Evolutionary conservation across 805 yeast genomes (phyloP).

Genomic region (Maudiozyma pseudohumilis): DNA sequence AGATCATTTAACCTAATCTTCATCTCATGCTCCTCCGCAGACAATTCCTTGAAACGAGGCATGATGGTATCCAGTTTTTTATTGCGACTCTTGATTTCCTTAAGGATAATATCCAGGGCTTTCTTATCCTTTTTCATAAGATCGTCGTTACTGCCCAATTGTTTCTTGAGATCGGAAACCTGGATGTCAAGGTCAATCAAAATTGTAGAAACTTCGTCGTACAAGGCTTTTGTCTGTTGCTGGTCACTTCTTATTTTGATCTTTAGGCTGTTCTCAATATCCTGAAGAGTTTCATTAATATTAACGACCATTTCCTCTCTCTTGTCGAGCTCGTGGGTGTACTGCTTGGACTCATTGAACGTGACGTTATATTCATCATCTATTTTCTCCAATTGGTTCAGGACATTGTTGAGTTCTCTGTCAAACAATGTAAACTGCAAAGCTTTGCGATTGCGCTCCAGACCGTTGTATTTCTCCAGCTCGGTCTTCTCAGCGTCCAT

Average conservation of each 20-base stretch:
- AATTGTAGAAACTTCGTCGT: constrained; percentile 38
- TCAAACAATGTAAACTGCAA: constrained; percentile 69
- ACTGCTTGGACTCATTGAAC: constrained; percentile 42
- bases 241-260: constrained; percentile 45
- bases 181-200: constrained; percentile 42
- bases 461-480: constrained; percentile 54
- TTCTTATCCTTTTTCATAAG: constrained; percentile 23
- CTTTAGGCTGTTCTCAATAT: constrained; percentile 39
- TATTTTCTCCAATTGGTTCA: constrained; percentile 47
- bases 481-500: constrained; percentile 74
- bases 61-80: constrained; percentile 27
- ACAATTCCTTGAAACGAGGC: constrained; percentile 36
- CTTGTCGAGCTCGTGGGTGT: constrained; percentile 46
- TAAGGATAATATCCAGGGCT: constrained; percentile 19
- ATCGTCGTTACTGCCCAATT: constrained; percentile 27
- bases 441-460: constrained; percentile 59
- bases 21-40: constrained; percentile 32
- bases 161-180: constrained; percentile 34
- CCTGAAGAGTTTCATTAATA: constrained; percentile 37
- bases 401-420: constrained; percentile 59
- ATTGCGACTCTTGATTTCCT: constrained; percentile 32
- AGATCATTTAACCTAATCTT: constrained; percentile 34
- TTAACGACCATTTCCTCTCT: constrained; percentile 45
- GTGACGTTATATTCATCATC: constrained; percentile 47
- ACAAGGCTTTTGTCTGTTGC: constrained; percentile 41